Base-by-base conservation (phyloP, 768 basidiomycete species). In the Boletus insuetus region DNA sequence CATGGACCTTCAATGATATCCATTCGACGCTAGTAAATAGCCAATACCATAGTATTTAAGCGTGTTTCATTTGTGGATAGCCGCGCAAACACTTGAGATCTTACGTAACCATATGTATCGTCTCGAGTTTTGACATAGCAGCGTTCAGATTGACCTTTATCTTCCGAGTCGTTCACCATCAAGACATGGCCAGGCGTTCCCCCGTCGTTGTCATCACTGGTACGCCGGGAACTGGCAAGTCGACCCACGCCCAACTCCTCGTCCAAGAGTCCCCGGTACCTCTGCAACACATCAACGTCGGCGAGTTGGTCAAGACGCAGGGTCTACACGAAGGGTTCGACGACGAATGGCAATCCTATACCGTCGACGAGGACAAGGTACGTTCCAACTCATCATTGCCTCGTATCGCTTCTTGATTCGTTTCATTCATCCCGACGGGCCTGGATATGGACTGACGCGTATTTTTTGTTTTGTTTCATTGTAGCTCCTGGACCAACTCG, bases 341-440 rank as follows among this genome's bases (percentile, higher is more conserved):
- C 67, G 82, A 94, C 20, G 94, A 98, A 67, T 99, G 97, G 97
- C 86, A 95, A 66, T 87, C 84, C 47, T 97, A 91, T 70, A 88
- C 85, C 3, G 90, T 97, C 10, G 93, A 98, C 66, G 97, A 99
- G 71, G 97, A 99, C 76, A 91, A 92, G 81, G 94, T 94, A 58
- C 49, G 82, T 47, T 26, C 4, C 10, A 11, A 11, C 20, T 26
- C 24, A 11, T 20, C 14, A 12, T 19, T 40, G 13, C 11, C 35
- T 37, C 35, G 35, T 37, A 16, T 12, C 35, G 35, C 35, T 6
- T 40, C 20, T 0, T 5, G 17, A 22, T 42, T 29, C 24, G 9
- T 29, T 0, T 29, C 26, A 29, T 9, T 29, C 26, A 9, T 29
- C 9, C 9, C 7, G 26, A 26, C 7, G 26, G 26, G 26, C 26